phyloP scores from a whole-genome alignment of 331 rosid species.

The Acacia concinna region DNA sequence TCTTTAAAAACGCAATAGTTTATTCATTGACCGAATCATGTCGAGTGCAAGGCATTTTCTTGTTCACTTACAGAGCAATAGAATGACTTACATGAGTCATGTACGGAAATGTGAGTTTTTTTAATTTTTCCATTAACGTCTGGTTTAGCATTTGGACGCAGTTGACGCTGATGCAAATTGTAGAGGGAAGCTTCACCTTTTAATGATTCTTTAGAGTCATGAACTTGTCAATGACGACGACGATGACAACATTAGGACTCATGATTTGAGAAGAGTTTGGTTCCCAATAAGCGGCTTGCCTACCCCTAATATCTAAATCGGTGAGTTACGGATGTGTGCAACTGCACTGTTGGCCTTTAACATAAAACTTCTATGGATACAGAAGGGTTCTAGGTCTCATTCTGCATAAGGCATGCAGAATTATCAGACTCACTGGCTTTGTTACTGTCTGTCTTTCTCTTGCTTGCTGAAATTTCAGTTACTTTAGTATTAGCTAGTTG shows the following conservation, averaged over 20 bases:
- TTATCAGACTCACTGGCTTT: background rate
- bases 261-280: background rate
- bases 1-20: background rate
- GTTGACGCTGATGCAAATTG: slow-evolving; percentile 8
- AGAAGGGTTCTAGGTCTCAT: background rate
- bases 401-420: background rate
- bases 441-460: background rate
- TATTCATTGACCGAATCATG: background rate
- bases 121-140: background rate
- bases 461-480: background rate
- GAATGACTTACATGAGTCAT: background rate
- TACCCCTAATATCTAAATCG: background rate
- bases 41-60: background rate
- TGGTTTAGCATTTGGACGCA: slow-evolving; percentile 4
- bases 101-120: background rate
- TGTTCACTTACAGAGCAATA: background rate
- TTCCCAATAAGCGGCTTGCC: background rate
- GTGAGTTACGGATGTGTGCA: slow-evolving; percentile 3
- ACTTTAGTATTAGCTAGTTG: background rate
- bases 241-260: background rate
- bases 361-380: background rate
- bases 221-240: background rate
- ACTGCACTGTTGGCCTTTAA: background rate
- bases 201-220: background rate
- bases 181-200: background rate